Conservation (phyloP, 176 grass and related monocot genomes). For the Pontederia paniculata region DNA sequence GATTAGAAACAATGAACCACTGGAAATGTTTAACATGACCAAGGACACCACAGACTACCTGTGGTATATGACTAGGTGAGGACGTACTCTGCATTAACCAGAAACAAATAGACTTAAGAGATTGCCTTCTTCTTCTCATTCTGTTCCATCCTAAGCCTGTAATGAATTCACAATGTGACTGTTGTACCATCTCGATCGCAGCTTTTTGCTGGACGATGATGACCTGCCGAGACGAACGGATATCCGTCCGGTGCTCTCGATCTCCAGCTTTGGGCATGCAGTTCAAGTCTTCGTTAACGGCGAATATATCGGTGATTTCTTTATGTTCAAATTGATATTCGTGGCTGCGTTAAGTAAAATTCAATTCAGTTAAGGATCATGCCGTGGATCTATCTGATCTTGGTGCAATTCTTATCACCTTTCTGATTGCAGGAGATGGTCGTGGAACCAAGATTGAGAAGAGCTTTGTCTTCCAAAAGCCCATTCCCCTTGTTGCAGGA, state of each 20-base stretch:
- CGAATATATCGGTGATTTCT: slow-evolving; percentile 36
- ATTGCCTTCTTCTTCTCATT: no score
- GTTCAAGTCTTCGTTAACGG: slow-evolving; percentile 47
- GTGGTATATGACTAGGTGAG: slow-evolving; percentile 80
- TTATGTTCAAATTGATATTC: neutral
- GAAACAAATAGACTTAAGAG: no score
- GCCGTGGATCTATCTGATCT: no score
- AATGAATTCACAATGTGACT: neutral
- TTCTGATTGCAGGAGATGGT: slow-evolving; percentile 19
- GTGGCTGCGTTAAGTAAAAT: neutral
- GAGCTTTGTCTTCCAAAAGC: slow-evolving; percentile 44
- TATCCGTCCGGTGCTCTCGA: slow-evolving; percentile 54
- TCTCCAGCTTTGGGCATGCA: slow-evolving; percentile 54
- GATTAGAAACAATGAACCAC: slow-evolving; percentile 9
- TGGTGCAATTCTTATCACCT: neutral
- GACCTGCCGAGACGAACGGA: slow-evolving; percentile 49
- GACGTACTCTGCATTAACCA: neutral
- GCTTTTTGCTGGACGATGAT: slow-evolving; percentile 47
- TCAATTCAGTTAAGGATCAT: neutral
- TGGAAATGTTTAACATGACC: slow-evolving; percentile 45
- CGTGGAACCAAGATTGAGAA: slow-evolving; percentile 65
- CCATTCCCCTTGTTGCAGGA: slow-evolving; percentile 35
- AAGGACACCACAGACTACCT: slow-evolving; percentile 82
- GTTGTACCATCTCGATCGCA: slow-evolving; percentile 9
- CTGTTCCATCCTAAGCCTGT: no score